Evolutionary conservation across 352 stramenopile genomes (phyloP).

Genomic region (Sclerospora graminicola): DNA sequence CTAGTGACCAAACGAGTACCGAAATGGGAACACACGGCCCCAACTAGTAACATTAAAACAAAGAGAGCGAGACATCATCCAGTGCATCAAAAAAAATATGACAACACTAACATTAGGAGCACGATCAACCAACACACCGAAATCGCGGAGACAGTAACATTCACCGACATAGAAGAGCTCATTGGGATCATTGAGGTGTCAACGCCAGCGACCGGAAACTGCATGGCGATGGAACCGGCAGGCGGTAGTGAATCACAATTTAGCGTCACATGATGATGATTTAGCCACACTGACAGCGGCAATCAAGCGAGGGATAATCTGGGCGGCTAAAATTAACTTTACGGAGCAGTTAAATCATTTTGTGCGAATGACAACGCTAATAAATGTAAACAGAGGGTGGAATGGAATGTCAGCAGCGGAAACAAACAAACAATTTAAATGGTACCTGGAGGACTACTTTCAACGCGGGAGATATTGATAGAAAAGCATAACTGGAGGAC

Average conservation of each 20-base stretch:
- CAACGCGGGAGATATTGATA: too few relatives aligned
- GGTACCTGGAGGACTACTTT: too few relatives aligned
- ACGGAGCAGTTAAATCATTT: not conserved
- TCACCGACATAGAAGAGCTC: not conserved
- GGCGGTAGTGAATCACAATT: not conserved
- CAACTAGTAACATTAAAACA: too few relatives aligned
- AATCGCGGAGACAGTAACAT: not conserved
- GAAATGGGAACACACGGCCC: too few relatives aligned
- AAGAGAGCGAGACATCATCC: too few relatives aligned
- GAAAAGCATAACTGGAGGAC: too few relatives aligned
- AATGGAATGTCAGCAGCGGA: not conserved
- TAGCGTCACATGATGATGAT: not conserved
- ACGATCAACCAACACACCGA: not conserved
- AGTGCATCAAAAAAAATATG: not conserved
- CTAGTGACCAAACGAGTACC: too few relatives aligned
- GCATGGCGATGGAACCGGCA: too few relatives aligned
- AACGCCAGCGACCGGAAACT: not conserved
- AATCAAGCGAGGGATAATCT: not conserved
- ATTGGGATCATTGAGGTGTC: not conserved
- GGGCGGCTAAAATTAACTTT: not conserved
- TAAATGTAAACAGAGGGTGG: too few relatives aligned
- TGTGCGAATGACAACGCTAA: not conserved
- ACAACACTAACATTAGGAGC: not conserved
- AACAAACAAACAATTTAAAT: not conserved
- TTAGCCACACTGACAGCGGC: not conserved